Evolutionary conservation across 140 eudicot species (phyloP), one percentile per base, ranked within the genome.

Genomic region (Anethum foeniculum): DNA sequence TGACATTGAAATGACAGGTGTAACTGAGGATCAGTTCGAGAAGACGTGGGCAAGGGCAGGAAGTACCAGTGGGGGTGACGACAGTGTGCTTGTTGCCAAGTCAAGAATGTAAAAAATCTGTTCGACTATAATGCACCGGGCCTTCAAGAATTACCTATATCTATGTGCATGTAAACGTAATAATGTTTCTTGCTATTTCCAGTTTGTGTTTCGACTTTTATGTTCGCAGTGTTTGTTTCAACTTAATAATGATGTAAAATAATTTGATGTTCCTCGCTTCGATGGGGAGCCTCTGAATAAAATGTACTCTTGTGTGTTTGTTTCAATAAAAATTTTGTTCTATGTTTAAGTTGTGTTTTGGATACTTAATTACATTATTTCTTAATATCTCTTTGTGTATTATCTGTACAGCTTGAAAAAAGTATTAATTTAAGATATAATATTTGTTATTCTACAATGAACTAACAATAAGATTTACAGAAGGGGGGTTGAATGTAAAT

Each of bases 1-100:
- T 65, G 19, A 27, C 4, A 11, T 43, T 65, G 39, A 46, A 64
- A 27, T 67, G 77, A 82, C 82, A 93, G 98, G 98, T 25, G 98
- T 91, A 79, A 93, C 98, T 0, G 98, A 93, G 87, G 96, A 88
- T 43, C 98, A 93, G 56, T 93, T 93, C 75, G 77, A 86, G 79
- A 86, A 86, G 82, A 90, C 93, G 9, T 91, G 97, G 96, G 87
- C 97, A 1, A 90, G 93, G 86, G 23, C 86, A 0, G 96, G 93
- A 49, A 76, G 90, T 5, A 84, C 84, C 0, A 81, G 79, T 56
- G 80, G 87, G 89, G 91, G 90, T 25, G 91, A 87, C 14, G 88
- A 88, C 16, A 87, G 75, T 36, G 87, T 86, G 6, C 86, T 91
- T 84, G 86, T 93, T 32, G 98, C 98, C 1, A 93, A 88, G 84